Evolutionary conservation across 352 stramenopile genomes (phyloP).

Genomic region (Globisporangium cystogenes): DNA sequence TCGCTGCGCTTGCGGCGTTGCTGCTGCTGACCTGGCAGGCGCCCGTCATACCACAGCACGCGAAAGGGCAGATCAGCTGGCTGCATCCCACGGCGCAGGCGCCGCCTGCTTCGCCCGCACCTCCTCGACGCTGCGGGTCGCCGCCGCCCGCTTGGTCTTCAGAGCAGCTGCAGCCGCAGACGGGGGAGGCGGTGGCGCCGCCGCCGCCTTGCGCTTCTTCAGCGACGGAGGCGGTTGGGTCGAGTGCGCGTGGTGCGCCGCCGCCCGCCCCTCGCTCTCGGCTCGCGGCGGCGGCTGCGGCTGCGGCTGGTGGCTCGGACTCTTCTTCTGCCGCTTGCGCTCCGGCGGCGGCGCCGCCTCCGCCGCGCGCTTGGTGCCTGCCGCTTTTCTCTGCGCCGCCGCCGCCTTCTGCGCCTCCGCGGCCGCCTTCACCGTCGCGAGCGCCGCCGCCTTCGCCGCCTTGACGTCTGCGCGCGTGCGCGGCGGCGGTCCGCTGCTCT

Average conservation of each 20-base stretch:
- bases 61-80: no score
- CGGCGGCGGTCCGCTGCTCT: background rate
- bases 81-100: background rate
- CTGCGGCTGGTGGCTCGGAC: background rate
- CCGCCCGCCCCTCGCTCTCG: background rate
- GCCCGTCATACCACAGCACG: no score
- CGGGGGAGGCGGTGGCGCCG: background rate
- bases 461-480: slow-evolving; percentile 15
- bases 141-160: background rate
- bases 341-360: background rate
- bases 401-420: slow-evolving; percentile 19
- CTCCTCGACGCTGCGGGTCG: background rate
- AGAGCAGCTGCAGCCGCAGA: background rate
- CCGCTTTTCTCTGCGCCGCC: background rate
- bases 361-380: background rate
- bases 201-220: background rate
- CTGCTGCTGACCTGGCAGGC: background rate
- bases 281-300: background rate
- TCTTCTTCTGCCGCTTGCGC: background rate
- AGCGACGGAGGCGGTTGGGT: no score
- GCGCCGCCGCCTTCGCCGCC: slow-evolving; percentile 1
- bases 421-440: slow-evolving; percentile 7
- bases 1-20: no score
- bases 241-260: no score
- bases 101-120: background rate